Evolutionary conservation across 2,329 filamentous ascomycete species (phyloP), one percentile per base, ranked within the genome.

Genomic region (Diplodia mutila): DNA sequence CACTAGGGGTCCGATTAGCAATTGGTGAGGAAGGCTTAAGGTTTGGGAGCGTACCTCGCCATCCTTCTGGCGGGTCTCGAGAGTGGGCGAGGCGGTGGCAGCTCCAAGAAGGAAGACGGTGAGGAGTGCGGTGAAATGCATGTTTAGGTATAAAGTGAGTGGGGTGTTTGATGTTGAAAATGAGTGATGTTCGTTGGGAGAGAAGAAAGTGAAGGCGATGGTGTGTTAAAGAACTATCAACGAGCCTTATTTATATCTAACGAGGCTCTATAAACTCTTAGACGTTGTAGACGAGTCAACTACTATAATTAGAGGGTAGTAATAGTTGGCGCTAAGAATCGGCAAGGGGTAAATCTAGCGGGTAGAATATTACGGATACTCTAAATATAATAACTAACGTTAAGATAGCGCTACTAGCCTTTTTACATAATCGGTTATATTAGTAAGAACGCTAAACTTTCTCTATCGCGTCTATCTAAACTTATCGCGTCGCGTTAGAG

Each of bases 11-110:
- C 29, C 18, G 2, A 4, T 46, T 11, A 46, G n/a, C 2, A 12
- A 11, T 4, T n/a, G 42, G 3, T 0, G 8, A 4, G 11, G 3
- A 2, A 4, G 7, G 2, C 0, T 4, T 9, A 11, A 21, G 42
- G n/a, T 1, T 3, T 21, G 42, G 1, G 3, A 46, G 3, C n/a
- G n/a, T 46, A 46, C 42, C 8, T 46, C 42, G 42, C 42, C 42
- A 11, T 46, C 42, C 42, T 46, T 46, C 42, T 46, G 42, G 42
- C 42, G 42, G 1, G 42, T 9, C 42, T 46, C 42, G 18, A 46
- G 42, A 5, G 21, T 18, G 42, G 42, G 42, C 12, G 14, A 16
- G 18, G 42, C 42, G 42, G 42, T 9, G n/a, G 42, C 42, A 21
- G n/a, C 42, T n/a, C 42, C n/a, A 4, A 46, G 42, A 3, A 46